Base-by-base conservation (phyloP, 139 green algal genomes). In the Volvox reticuliferus region DNA sequence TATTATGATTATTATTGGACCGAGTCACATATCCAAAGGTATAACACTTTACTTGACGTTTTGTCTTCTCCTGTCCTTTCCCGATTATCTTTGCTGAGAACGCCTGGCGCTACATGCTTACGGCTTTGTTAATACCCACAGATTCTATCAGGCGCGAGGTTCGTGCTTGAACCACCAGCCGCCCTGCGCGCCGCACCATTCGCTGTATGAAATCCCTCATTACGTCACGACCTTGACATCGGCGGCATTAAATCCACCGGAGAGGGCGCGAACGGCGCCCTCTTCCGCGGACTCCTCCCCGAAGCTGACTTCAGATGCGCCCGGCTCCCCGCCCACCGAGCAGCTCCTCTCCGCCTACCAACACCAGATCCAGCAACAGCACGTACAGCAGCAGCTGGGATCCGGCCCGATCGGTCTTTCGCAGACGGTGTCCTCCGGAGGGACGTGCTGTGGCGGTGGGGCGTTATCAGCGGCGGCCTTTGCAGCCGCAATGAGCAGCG, bases 321-420 rank as follows among this genome's bases (percentile, higher is more conserved):
- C 86, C 20, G 30, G 30, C 20, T 90, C 86, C 3, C 82, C 69
- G 35, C 37, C 33, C 82, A 62, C 36, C 26, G 79, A 88, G 14
- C 21, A 73, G 65, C 65, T 73, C 65, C 65, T 73, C 65, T 12
- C 65, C 65, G 21, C 65, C 65, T 73, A 73, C 24, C 65, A 73
- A 28, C 89, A 78, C 26, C 79, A 83, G 32, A 78, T 55, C n/a
- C 63, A 76, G 61, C 79, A 73, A 67, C 77, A 69, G 87, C 77
- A 68, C 35, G 26, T 5, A 61, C 35, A 36, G 76, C 68, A 68
- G 36, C 17, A 12, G 14, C 24, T 5, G 22, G 20, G 12, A 22
- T 75, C 55, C 13, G 32, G 21, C 30, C 55, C 32, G 26, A 9
- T 6, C 32, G 67, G 61, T 26, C 21, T 79, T 19, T 24, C n/a